Conservation (phyloP, 1,284 basidiomycete genomes). For the Fomitiporia mediterranea region DNA sequence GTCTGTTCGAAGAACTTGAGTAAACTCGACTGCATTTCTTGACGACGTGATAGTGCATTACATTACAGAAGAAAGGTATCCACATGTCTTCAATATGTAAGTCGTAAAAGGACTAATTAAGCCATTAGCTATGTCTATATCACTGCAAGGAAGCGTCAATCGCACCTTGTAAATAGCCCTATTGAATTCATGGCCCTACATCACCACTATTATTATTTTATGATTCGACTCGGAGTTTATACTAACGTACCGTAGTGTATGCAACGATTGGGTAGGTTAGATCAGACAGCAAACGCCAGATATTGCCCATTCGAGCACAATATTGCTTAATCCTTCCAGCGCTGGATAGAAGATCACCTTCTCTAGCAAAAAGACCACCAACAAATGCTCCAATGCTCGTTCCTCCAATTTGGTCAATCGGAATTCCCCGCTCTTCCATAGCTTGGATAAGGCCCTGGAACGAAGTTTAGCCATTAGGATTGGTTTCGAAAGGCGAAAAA, state of each 20-base stretch:
- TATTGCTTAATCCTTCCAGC: slow-evolving; percentile 89
- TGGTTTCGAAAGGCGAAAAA: slow-evolving; percentile 16
- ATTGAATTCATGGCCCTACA: slow-evolving; percentile 87
- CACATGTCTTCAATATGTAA: slow-evolving; percentile 99
- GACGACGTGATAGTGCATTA: not conserved
- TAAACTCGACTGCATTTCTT: not conserved
- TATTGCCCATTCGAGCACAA: slow-evolving; percentile 86
- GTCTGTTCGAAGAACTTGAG: slow-evolving; percentile 37
- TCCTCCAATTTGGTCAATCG: slow-evolving; percentile 87
- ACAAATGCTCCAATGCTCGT: slow-evolving; percentile 92
- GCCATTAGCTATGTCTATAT: slow-evolving; percentile 3
- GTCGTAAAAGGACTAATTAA: slow-evolving; percentile 74
- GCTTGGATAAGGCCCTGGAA: slow-evolving; percentile 82
- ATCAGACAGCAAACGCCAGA: slow-evolving; percentile 93
- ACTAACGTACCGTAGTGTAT: slow-evolving; percentile 82
- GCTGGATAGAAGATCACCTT: slow-evolving; percentile 86
- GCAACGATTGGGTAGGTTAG: slow-evolving; percentile 96
- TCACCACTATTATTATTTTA: no score
- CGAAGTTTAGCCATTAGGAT: not conserved
- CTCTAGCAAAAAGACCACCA: slow-evolving; percentile 93
- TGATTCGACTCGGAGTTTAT: no score
- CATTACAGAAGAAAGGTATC: slow-evolving; percentile 96
- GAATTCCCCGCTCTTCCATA: slow-evolving; percentile 87
- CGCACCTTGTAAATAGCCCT: slow-evolving; percentile 75
- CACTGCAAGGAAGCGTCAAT: slow-evolving; percentile 1